Evolutionary conservation across 2,329 filamentous ascomycete species (phyloP).

Genomic region (Rutstroemia sp.): DNA sequence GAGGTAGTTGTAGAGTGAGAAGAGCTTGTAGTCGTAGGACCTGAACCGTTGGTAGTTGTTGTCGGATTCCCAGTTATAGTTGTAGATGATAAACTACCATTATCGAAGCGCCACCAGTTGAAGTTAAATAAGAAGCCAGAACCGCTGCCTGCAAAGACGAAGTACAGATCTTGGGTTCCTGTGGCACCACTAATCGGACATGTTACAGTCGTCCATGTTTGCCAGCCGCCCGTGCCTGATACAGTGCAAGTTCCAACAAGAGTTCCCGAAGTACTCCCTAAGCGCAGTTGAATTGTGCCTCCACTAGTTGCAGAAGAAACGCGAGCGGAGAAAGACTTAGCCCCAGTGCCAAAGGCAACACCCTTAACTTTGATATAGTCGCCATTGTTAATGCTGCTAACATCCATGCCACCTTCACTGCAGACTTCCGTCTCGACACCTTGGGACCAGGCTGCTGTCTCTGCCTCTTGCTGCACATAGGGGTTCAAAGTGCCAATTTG

Average conservation of each 20-base stretch:
- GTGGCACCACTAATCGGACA: background rate
- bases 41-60: too few species aligned
- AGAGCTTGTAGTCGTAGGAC: background rate
- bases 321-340: background rate
- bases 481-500: too few species aligned
- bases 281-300: background rate
- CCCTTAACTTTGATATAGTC: conserved; percentile 3
- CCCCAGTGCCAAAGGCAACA: background rate
- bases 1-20: background rate
- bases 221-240: background rate
- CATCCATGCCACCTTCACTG: background rate
- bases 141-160: background rate
- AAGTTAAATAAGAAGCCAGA: background rate
- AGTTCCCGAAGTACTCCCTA: background rate
- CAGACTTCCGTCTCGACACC: background rate
- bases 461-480: too few species aligned
- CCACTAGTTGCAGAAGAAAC: background rate
- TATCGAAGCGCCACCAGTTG: background rate
- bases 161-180: background rate
- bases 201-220: background rate
- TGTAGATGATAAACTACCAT: background rate
- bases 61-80: too few species aligned
- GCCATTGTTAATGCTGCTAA: background rate
- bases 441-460: too few species aligned
- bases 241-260: background rate